Conservation (phyloP, 805 yeast species). For the Candida corydali region DNA sequence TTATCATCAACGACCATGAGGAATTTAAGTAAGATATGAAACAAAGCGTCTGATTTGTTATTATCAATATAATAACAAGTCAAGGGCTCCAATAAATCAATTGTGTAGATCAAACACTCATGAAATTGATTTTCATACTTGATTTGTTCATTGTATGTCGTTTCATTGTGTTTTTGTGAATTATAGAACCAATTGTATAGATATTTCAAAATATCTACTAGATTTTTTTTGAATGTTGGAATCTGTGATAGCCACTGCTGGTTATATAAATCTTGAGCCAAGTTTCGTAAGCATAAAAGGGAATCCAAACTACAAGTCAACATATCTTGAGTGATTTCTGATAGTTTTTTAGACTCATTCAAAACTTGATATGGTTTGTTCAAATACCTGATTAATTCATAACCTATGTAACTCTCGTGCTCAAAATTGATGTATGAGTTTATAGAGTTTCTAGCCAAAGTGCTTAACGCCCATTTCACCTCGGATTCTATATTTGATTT, state of each 20-base stretch:
- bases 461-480: slow-evolving; percentile 65
- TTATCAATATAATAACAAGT: slow-evolving; percentile 80
- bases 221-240: slow-evolving; percentile 41
- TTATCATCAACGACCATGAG: slow-evolving; percentile 60
- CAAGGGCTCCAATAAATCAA: slow-evolving; percentile 81
- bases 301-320: slow-evolving; percentile 38
- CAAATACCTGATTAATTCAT: slow-evolving; percentile 35
- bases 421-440: slow-evolving; percentile 48
- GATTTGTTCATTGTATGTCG: slow-evolving; percentile 10
- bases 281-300: slow-evolving; percentile 70
- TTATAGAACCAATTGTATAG: slow-evolving; percentile 31
- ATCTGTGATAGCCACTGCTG: slow-evolving; percentile 71
- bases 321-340: slow-evolving; percentile 14
- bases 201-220: slow-evolving; percentile 43
- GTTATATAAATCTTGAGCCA: slow-evolving; percentile 77
- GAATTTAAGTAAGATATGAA: slow-evolving; percentile 50
- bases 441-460: slow-evolving; percentile 46
- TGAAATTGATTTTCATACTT: slow-evolving; percentile 31
- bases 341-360: slow-evolving; percentile 12
- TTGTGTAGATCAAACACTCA: slow-evolving; percentile 62
- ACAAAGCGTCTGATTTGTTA: slow-evolving; percentile 62
- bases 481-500: slow-evolving; percentile 62
- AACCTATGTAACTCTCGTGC: slow-evolving; percentile 38
- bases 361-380: slow-evolving; percentile 28
- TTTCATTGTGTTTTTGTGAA: slow-evolving; percentile 1